Base-by-base conservation (phyloP, 148 eudicot species). In the Nepenthes mirabilis region DNA sequence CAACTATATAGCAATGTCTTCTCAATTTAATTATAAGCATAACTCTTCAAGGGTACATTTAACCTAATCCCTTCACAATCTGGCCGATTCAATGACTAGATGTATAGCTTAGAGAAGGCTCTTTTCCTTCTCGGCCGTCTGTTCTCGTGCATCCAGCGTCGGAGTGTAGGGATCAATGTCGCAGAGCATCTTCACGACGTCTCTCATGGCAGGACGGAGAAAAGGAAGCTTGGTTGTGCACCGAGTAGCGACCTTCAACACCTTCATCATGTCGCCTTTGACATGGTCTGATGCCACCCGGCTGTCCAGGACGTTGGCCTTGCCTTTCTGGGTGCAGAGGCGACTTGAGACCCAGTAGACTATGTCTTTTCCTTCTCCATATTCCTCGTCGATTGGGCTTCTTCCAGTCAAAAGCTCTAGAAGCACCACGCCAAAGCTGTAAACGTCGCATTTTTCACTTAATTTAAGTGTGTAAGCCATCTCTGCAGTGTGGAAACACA, bases 101-200 rank as follows among this genome's bases (percentile, higher is more conserved):
- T 40, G 45, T 8, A 40, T 3, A 40, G 45, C 45, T 40, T 40
- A 40, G 4, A 40, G 45, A 40, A 3, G 6, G 4, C 45, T 40
- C 6, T 8, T 40, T 40, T 40, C 8, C 45, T 3, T 40, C 4
- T 40, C 45, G 8, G 45, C 45, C 4, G 45, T 3, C 4, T 40
- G 45, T 4, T 40, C 23, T 23, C 23, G 23, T 40, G 45, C 45
- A 0, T 40, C 6, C 45, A 40, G 45, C 1, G 8, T 40, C 6
- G 13, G 11, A 11, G 61, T 43, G 43, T 59, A 57, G 66, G 88
- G 84, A 43, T 84, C 79, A 43, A 78, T 82, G 70, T 90, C 90
- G 4, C 65, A 68, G 0, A 93, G 91, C 97, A 89, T 89, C 77
- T 84, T 93, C 48, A 89, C 94, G n/a, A 93, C 95, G 13, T 80